A percentile compares a stretch with the other conserved stretches of the same genome.
phyloP scores from a whole-genome alignment of 768 basidiomycete species.

The Cubamyces sp. region DNA sequence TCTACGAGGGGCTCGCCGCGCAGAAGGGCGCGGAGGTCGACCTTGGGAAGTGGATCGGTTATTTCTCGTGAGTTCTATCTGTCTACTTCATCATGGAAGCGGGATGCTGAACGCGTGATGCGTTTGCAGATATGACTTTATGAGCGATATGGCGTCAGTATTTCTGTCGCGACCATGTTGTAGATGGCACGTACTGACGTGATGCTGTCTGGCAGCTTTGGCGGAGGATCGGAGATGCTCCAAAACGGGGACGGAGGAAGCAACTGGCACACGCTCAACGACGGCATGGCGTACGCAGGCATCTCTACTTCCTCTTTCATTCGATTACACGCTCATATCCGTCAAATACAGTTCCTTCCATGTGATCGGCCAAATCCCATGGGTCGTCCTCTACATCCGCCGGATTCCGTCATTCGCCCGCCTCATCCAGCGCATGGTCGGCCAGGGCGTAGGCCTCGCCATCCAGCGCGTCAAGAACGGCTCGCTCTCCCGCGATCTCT shows the following conservation, averaged over 20 bases:
- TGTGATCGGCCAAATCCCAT: conserved; percentile 9
- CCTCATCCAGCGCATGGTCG: conserved; percentile 8
- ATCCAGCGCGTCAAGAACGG: conserved; percentile 24
- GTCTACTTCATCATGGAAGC: not conserved
- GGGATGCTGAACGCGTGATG: not conserved
- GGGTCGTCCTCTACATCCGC: conserved; percentile 4
- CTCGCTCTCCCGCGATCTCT: conserved; percentile 36
- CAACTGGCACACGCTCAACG: conserved; percentile 48
- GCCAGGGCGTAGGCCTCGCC: conserved; percentile 12
- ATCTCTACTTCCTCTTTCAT: not conserved
- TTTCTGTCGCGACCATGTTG: not conserved
- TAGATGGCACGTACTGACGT: not conserved
- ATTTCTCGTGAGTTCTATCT: conserved; percentile 41
- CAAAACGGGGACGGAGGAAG: conserved; percentile 47
- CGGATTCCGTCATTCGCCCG: conserved; percentile 4
- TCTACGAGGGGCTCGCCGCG: conserved; percentile 43
- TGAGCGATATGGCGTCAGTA: conserved; percentile 43
- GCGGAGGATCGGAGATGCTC: conserved; percentile 42
- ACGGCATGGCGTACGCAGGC: conserved; percentile 30
- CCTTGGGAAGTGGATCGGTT: conserved; percentile 42
- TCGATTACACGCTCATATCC: not conserved
- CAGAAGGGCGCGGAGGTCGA: conserved; percentile 34
- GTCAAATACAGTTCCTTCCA: not conserved
- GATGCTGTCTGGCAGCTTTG: conserved; percentile 33
- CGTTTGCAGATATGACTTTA: conserved; percentile 42